These are phyloP conservation scores for Rugonectria rugulosa DNA, from an alignment of 2,329 filamentous ascomycete species.

Conservation along the genomic window DNA sequence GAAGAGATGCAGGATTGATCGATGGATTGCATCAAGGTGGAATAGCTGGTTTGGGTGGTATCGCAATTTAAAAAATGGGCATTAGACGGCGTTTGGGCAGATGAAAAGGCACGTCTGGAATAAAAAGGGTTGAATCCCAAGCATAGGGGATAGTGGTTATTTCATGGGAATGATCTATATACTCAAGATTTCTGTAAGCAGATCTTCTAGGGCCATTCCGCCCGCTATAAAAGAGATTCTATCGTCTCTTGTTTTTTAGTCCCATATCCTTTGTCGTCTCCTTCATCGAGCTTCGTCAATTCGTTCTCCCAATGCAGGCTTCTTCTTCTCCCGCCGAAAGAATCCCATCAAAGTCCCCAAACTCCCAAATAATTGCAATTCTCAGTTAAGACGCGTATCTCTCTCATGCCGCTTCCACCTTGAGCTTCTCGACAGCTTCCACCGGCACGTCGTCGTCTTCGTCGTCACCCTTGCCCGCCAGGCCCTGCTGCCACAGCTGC, in stretches of 20 bases:
- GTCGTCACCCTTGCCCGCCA: constrained; percentile 71
- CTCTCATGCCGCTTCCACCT: constrained; percentile 58
- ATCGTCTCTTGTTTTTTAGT: constrained; percentile 4
- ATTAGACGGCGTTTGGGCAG: constrained; percentile 38
- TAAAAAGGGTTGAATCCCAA: constrained; percentile 26
- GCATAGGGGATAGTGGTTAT: constrained; percentile 31
- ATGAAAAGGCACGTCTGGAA: constrained; percentile 34
- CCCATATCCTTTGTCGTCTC: constrained; percentile 13
- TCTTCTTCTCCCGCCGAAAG: constrained; percentile 20
- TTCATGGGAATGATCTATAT: constrained; percentile 31
- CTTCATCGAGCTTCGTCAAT: neutral
- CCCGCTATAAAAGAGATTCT: neutral
- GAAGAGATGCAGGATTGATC: constrained; percentile 61
- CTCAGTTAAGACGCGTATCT: neutral
- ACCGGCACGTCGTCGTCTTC: constrained; percentile 70
- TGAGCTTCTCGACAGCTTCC: constrained; percentile 74
- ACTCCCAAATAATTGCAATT: constrained; percentile 39
- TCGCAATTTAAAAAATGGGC: constrained; percentile 22
- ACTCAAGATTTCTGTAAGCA: constrained; percentile 22
- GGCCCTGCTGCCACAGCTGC: constrained; percentile 80
- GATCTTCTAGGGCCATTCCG: neutral
- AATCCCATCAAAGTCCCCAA: constrained; percentile 30
- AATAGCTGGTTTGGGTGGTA: constrained; percentile 19
- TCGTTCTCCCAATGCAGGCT: constrained; percentile 19
- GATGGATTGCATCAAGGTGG: constrained; percentile 34